A percentile compares a stretch with the other conserved stretches of the same genome.
Evolutionary conservation across 2,329 filamentous ascomycete species (phyloP).

Genomic region (Colletotrichum falcatum): DNA sequence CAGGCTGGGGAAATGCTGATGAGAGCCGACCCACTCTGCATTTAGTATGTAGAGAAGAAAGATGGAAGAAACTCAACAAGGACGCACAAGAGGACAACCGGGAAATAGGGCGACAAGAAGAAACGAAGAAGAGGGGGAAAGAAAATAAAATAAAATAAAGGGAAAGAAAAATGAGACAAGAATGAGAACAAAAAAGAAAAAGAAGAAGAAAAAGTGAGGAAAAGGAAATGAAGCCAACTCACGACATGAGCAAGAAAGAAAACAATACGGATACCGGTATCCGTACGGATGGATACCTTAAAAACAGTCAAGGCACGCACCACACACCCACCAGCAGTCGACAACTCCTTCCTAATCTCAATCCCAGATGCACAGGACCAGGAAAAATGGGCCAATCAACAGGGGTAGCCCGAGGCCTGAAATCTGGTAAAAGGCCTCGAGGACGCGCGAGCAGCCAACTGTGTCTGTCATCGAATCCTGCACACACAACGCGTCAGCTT

Average conservation of each 20-base stretch:
- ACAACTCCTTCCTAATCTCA: conserved; percentile 23
- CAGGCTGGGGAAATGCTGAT: neutral
- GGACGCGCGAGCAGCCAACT: neutral
- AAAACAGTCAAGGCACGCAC: neutral
- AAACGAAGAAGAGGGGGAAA: no score
- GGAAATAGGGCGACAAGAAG: no score
- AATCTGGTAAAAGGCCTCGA: neutral
- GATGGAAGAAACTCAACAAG: neutral
- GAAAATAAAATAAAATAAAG: no score
- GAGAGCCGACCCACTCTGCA: neutral
- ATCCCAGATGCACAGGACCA: conserved; percentile 29
- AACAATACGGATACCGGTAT: no score
- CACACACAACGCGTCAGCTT: conserved; percentile 8
- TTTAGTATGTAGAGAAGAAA: no score
- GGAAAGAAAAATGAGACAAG: no score
- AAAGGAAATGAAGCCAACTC: neutral
- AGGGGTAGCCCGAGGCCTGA: conserved; percentile 8
- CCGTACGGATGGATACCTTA: neutral
- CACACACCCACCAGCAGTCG: no score
- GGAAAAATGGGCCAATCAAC: neutral
- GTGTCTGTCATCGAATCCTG: neutral
- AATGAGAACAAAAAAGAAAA: neutral
- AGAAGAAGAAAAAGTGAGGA: neutral
- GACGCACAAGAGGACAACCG: neutral
- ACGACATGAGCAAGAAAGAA: neutral